These are phyloP conservation scores for Irpex rosettiformis DNA, from an alignment of 1,284 basidiomycete genomes.

Conservation along the genomic window DNA sequence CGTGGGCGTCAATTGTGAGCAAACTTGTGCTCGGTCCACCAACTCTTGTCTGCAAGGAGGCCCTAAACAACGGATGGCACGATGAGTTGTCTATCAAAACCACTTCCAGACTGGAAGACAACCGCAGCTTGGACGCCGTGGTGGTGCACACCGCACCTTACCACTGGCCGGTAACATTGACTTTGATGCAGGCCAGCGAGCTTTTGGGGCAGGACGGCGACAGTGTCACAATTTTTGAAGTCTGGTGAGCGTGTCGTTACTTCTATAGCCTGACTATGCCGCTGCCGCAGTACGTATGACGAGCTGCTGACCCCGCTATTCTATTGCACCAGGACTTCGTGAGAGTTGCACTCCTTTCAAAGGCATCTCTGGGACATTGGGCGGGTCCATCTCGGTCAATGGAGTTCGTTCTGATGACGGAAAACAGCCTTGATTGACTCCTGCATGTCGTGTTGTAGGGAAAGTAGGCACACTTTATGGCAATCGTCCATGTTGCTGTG, in stretches of 20 bases:
- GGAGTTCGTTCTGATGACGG: conserved; percentile 1
- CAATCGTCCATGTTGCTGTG: conserved; percentile 5
- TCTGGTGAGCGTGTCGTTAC: neutral
- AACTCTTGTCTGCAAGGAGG: neutral
- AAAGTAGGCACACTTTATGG: conserved; percentile 14
- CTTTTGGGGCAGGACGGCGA: neutral
- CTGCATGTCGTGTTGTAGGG: conserved; percentile 4
- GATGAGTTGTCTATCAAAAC: no score
- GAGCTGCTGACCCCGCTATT: neutral
- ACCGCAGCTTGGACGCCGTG: neutral
- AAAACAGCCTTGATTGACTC: neutral
- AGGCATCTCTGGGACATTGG: conserved; percentile 11
- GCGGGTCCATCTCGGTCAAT: conserved; percentile 13
- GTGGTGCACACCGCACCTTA: no score
- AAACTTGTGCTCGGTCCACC: neutral
- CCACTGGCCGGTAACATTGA: neutral
- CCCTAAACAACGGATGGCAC: neutral
- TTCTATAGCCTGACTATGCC: neutral
- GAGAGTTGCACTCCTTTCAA: conserved; percentile 9
- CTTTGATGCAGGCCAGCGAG: neutral
- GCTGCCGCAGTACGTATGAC: conserved; percentile 8
- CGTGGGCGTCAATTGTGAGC: neutral
- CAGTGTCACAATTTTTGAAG: neutral
- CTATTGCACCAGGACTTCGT: conserved; percentile 1
- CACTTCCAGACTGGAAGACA: neutral